phyloP scores from a whole-genome alignment of 768 basidiomycete genomes.

The Termitomyces sp. region DNA sequence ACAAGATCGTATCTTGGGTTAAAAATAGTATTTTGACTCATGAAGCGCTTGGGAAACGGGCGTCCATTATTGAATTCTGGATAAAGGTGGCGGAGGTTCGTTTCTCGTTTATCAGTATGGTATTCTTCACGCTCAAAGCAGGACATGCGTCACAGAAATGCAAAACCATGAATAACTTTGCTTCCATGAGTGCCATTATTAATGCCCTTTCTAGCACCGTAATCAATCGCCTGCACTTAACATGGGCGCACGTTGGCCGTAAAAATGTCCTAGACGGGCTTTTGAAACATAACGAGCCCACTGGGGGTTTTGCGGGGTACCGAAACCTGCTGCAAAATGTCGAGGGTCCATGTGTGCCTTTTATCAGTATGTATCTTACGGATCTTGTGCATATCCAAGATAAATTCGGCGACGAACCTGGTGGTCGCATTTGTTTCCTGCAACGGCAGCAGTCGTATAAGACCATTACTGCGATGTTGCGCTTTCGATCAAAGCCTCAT shows the following conservation, averaged over 20 bases:
- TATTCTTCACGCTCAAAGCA: neutral
- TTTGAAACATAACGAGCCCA: constrained; percentile 51
- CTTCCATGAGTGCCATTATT: constrained; percentile 63
- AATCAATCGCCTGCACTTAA: constrained; percentile 50
- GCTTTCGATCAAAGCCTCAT: constrained; percentile 50
- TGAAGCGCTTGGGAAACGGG: constrained; percentile 45
- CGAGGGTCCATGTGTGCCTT: constrained; percentile 63
- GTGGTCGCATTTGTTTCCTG: constrained; percentile 40
- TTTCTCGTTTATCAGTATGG: neutral
- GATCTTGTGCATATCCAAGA: constrained; percentile 53
- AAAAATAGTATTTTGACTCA: constrained; percentile 52
- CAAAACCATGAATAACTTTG: constrained; percentile 54
- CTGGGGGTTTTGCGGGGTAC: constrained; percentile 51
- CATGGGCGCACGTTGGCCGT: constrained; percentile 60
- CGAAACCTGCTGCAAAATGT: constrained; percentile 40
- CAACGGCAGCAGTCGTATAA: constrained; percentile 55
- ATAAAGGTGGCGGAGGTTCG: constrained; percentile 71
- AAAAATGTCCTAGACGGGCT: constrained; percentile 47
- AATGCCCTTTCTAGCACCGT: constrained; percentile 56
- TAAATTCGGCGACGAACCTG: constrained; percentile 35
- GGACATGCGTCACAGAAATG: constrained; percentile 44
- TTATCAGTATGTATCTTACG: constrained; percentile 56
- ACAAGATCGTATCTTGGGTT: constrained; percentile 63
- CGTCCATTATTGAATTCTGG: constrained; percentile 65
- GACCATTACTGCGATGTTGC: constrained; percentile 47